Evolutionary conservation across 2,329 filamentous ascomycete species (phyloP).

Genomic region (Acephala macrosclerotiorum): DNA sequence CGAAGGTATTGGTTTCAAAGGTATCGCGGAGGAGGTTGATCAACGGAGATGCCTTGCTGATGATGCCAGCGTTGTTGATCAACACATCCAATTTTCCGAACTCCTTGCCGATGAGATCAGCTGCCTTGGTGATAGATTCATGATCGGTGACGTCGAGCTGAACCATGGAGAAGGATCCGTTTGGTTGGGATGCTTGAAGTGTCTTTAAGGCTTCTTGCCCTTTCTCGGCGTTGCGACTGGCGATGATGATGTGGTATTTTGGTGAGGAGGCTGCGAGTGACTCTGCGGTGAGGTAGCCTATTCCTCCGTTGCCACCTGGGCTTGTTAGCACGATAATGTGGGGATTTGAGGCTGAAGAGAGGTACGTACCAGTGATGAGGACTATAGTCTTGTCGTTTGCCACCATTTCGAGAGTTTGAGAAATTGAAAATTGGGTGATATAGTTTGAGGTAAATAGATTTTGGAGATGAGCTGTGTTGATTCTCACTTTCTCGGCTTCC

Average conservation of each 20-base stretch:
- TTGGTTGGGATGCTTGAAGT: slow-evolving; percentile 26
- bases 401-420: not conserved
- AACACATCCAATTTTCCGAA: slow-evolving; percentile 43
- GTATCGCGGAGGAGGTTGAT: slow-evolving; percentile 16
- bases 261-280: slow-evolving; percentile 15
- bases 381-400: slow-evolving; percentile 22
- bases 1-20: slow-evolving; percentile 34
- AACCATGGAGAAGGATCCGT: slow-evolving; percentile 29
- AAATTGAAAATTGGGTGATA: not conserved
- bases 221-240: slow-evolving; percentile 31
- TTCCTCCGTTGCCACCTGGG: slow-evolving; percentile 50
- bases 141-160: slow-evolving; percentile 32
- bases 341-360: not conserved
- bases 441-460: no score
- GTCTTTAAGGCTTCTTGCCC: slow-evolving; percentile 32
- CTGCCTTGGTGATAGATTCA: slow-evolving; percentile 19
- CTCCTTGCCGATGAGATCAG: slow-evolving; percentile 15
- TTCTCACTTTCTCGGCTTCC: no score
- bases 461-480: no score
- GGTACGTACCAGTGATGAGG: slow-evolving; percentile 26
- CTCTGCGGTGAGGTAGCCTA: slow-evolving; percentile 48
- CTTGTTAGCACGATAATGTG: slow-evolving; percentile 2
- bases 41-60: slow-evolving; percentile 35
- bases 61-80: slow-evolving; percentile 35
- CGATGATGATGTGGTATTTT: slow-evolving; percentile 38